Percentiles rank a stretch among this genome's conserved stretches.
Evolutionary conservation across 345 rosid species (phyloP).

Genomic region (sweet orange (Citrus sinensis)): DNA sequence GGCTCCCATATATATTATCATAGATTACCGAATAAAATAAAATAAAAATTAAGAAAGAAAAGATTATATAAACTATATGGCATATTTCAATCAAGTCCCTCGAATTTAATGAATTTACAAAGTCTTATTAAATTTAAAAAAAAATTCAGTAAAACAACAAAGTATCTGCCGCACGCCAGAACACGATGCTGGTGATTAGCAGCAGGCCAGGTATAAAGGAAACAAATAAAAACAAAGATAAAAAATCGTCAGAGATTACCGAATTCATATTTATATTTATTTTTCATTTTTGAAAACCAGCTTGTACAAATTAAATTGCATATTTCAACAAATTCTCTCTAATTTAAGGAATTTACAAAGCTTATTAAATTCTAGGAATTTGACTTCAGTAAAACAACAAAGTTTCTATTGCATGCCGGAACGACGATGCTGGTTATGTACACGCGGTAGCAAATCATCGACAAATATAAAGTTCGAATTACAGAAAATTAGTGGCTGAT

Average conservation of each 20-base stretch:
- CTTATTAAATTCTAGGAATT: background rate
- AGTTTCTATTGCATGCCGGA: background rate
- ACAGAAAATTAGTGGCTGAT: no score
- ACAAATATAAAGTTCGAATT: no score
- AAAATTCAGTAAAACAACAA: no score
- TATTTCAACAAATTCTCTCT: background rate
- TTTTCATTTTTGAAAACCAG: no score
- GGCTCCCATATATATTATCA: background rate
- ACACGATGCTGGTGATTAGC: background rate
- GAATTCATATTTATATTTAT: no score
- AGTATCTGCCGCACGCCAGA: background rate
- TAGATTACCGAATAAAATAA: background rate
- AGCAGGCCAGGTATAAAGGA: background rate
- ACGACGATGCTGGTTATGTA: background rate
- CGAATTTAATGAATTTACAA: background rate
- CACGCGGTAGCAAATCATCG: no score
- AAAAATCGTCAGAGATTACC: background rate
- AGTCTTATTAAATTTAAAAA: background rate
- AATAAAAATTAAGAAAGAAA: background rate
- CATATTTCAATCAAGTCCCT: background rate
- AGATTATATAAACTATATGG: background rate
- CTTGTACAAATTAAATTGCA: no score
- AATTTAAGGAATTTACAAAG: background rate
- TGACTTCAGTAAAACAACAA: background rate
- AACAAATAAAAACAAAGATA: no score